Base-by-base conservation (phyloP, 2,329 filamentous ascomycete species). In the Sclerotinia subarctica region DNA sequence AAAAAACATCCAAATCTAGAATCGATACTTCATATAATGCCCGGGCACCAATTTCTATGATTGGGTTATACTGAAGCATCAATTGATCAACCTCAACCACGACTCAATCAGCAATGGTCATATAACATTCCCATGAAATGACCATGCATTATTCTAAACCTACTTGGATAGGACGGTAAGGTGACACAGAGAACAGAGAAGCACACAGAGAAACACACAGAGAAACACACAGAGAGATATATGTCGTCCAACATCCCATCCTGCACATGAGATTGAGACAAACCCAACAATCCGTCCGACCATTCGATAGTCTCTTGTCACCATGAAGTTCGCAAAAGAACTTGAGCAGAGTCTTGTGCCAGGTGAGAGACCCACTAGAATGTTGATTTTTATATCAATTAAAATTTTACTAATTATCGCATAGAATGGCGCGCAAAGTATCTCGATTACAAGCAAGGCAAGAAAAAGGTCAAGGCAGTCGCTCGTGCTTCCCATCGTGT, bases 391-490 rank as follows among this genome's bases (percentile, higher is more conserved):
- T 17, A 29, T 29, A 15, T 35, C 29, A 47, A 5, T 32, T 11
- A 11, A 24, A 44, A 5, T 29, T 15, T 26, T 29, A 65, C 67
- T 72, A 66, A 68, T 38, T 19, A n/a, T 29, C 53, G 11, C 19
- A 38, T 73, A 89, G 87, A 98, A 86, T 98, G 94, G 94, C 88
- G 91, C 76, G 86, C 89, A 78, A 96, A 97, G 79, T 98, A 97
- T 79, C 85, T 98, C 74, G 88, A 97, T 80, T 98, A 98, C 84
- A 97, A 96, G 84, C 88, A 88, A 68, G 94, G 93, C 70, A 98
- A 98, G 81, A 97, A 97, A 81, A 90, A 93, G 77, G 85, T 98
- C 79, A 98, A 97, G 79, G 88, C 88, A 68, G 89, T 97, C 64
- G 81, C 85, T 32, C 86, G 90, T 70, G 92, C 93, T 69, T 85